phyloP scores from a whole-genome alignment of 176 grass and related monocot genomes.

The Triticum timopheevii region DNA sequence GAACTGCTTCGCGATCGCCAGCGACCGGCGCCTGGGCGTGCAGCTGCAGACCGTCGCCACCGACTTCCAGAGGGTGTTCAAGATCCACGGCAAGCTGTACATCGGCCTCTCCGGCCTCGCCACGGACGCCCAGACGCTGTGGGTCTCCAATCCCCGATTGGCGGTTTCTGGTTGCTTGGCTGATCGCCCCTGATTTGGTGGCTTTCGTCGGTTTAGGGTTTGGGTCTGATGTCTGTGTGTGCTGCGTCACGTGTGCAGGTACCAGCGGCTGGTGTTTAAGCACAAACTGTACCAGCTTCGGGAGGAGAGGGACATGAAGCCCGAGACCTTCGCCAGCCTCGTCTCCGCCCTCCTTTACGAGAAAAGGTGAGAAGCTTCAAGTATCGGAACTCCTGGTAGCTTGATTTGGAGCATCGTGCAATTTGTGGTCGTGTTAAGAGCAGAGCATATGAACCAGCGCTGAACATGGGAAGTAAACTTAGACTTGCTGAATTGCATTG shows the following conservation, averaged over 20 bases:
- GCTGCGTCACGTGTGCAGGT: constrained; percentile 29
- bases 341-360: constrained; percentile 82
- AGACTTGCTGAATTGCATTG: background rate
- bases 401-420: background rate
- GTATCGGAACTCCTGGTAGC: background rate
- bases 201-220: constrained; percentile 2
- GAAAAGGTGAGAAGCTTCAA: constrained; percentile 60
- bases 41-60: constrained; percentile 84
- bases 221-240: constrained; percentile 23
- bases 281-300: constrained; percentile 76
- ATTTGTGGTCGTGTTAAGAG: background rate
- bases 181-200: background rate
- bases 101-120: constrained; percentile 85
- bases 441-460: background rate
- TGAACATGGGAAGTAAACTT: background rate
- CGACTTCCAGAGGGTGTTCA: constrained; percentile 77
- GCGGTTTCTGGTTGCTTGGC: background rate
- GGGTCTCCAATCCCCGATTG: background rate
- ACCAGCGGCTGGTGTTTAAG: constrained; percentile 73
- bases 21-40: constrained; percentile 79
- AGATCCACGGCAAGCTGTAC: constrained; percentile 87
- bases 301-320: constrained; percentile 97
- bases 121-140: constrained; percentile 82
- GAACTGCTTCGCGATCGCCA: constrained; percentile 94
- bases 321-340: constrained; percentile 73